Evolutionary conservation across 768 basidiomycete species (phyloP).

Genomic region (Clavulina sp.): DNA sequence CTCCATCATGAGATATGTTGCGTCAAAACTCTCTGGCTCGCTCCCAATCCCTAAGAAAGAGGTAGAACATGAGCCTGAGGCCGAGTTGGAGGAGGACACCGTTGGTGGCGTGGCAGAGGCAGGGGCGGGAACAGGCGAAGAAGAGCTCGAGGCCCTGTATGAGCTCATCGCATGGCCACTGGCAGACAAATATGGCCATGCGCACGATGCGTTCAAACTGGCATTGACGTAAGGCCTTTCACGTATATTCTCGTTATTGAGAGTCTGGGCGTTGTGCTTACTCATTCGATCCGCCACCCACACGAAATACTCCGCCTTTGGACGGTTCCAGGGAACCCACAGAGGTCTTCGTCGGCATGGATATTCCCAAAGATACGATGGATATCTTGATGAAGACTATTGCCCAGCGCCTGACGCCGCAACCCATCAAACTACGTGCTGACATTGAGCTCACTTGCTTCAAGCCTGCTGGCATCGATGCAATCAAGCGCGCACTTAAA

Average conservation of each 20-base stretch:
- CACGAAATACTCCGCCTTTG: neutral
- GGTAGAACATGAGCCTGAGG: slow-evolving; percentile 23
- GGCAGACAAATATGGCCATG: slow-evolving; percentile 79
- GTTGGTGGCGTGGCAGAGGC: slow-evolving; percentile 25
- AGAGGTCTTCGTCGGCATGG: slow-evolving; percentile 59
- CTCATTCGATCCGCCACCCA: neutral
- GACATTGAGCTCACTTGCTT: slow-evolving; percentile 97
- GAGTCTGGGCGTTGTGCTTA: neutral
- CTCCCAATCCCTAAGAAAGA: slow-evolving; percentile 12
- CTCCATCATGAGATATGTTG: slow-evolving; percentile 82
- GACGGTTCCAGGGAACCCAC: slow-evolving; percentile 40
- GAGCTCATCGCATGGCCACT: slow-evolving; percentile 89
- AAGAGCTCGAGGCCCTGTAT: slow-evolving; percentile 70
- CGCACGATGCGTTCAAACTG: slow-evolving; percentile 96
- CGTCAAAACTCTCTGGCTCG: slow-evolving; percentile 44
- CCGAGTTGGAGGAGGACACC: slow-evolving; percentile 25
- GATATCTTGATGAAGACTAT: slow-evolving; percentile 62
- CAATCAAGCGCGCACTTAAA: slow-evolving; percentile 79
- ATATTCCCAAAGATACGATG: slow-evolving; percentile 35
- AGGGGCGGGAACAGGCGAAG: slow-evolving; percentile 43
- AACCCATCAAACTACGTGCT: slow-evolving; percentile 95
- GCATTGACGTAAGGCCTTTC: slow-evolving; percentile 50
- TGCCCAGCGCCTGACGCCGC: slow-evolving; percentile 87
- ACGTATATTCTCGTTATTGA: neutral
- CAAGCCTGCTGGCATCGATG: slow-evolving; percentile 86